Evolutionary conservation across 768 basidiomycete species (phyloP).

Genomic region (Tulasnella sp.): DNA sequence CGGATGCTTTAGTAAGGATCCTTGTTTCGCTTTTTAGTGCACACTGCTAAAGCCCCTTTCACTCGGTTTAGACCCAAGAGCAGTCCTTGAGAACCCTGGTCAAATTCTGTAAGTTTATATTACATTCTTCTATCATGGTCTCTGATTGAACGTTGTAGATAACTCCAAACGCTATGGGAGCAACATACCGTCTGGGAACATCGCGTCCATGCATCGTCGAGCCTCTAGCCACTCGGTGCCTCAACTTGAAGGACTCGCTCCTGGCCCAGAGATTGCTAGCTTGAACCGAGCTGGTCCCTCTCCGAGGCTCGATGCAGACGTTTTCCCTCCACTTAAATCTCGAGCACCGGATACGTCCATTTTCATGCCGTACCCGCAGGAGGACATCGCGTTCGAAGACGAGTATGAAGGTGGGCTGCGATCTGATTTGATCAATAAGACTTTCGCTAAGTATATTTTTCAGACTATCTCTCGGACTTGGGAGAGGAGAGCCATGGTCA

Average conservation of each 20-base stretch:
- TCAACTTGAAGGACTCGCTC: conserved; percentile 62
- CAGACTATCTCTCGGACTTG: conserved; percentile 82
- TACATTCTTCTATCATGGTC: not conserved
- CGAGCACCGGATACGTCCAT: conserved; percentile 78
- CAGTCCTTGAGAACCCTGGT: conserved; percentile 89
- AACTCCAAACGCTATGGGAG: conserved; percentile 86
- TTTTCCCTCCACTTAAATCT: conserved; percentile 90
- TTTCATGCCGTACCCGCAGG: conserved; percentile 86
- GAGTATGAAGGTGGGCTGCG: conserved; percentile 63
- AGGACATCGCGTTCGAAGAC: conserved; percentile 91
- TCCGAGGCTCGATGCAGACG: conserved; percentile 75
- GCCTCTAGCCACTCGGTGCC: conserved; percentile 81
- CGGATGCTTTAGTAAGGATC: conserved; percentile 75
- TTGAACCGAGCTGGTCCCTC: conserved; percentile 72
- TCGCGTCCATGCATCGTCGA: conserved; percentile 64
- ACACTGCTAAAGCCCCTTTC: not conserved
- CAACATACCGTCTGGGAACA: conserved; percentile 44
- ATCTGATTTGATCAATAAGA: not conserved
- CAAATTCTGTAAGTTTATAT: conserved; percentile 74
- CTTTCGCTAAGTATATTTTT: not conserved
- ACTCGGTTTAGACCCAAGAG: conserved; percentile 71
- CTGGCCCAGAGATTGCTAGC: conserved; percentile 68
- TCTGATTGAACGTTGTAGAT: conserved; percentile 45
- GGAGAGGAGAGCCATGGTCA: conserved; percentile 39
- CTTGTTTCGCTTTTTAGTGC: not conserved